Percentiles rank a stretch among this genome's conserved stretches.
Evolutionary conservation across 2,329 filamentous ascomycete genomes (phyloP).

Genomic region (Dactylellina leptospora): DNA sequence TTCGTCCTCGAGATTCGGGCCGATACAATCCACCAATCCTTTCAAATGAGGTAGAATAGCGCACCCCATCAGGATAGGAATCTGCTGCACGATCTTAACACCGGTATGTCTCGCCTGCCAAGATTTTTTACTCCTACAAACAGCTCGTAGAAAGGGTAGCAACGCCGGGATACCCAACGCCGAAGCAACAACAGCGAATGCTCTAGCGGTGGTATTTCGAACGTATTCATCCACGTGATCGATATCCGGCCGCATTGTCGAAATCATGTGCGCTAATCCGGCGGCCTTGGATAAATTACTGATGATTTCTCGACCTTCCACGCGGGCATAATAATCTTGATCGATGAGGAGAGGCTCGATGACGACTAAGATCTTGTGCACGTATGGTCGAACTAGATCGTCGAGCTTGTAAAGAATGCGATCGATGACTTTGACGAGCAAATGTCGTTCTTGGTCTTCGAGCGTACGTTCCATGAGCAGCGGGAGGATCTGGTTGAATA

Average conservation of each 20-base stretch:
- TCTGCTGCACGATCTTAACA: conserved; percentile 99
- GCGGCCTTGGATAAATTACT: conserved; percentile 97
- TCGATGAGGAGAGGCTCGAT: conserved; percentile 99
- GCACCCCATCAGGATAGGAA: conserved; percentile 98
- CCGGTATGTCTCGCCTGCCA: conserved; percentile 98
- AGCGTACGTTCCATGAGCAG: conserved; percentile 97
- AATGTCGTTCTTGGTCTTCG: conserved; percentile 96
- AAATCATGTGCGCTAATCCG: conserved; percentile 98
- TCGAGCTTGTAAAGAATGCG: conserved; percentile 98
- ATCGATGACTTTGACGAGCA: conserved; percentile 98
- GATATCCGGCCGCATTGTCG: conserved; percentile 98
- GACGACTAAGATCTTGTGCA: conserved; percentile 97
- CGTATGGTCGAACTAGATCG: conserved; percentile 92
- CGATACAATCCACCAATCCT: conserved; percentile 94
- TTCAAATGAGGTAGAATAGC: conserved; percentile 95
- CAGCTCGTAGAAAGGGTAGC: conserved; percentile 91
- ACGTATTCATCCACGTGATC: conserved; percentile 99
- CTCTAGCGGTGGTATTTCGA: conserved; percentile 93
- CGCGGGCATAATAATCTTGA: conserved; percentile 98
- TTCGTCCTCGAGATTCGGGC: conserved; percentile 93
- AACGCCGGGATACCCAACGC: conserved; percentile 94
- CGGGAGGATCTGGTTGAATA: conserved; percentile 97
- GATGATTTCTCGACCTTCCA: conserved; percentile 98
- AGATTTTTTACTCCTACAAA: conserved; percentile 97
- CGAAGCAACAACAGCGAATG: conserved; percentile 95